Base-by-base conservation (phyloP, 495 filamentous ascomycete genomes). In the Delitschia confertaspora region DNA sequence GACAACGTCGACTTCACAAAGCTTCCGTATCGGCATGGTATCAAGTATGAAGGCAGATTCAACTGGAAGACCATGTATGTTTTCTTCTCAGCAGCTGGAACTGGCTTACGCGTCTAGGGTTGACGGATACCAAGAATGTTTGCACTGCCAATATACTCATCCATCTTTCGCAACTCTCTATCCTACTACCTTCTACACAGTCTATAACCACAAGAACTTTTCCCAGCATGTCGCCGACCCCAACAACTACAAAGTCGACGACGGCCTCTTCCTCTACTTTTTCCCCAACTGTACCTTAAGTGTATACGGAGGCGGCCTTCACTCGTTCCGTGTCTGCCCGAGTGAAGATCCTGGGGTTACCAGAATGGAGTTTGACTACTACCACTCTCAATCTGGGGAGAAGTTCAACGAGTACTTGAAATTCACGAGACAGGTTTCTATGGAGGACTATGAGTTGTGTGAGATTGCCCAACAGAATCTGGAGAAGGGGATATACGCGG, bases 361-460 rank as follows among this genome's bases (percentile, higher is more conserved):
- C 1, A 63, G 73, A 17, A 79, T 79, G 75, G 75, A 79, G 47
- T 79, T 79, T 43, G 75, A 79, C 51, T 79, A 79, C 44, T 79
- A 75, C 49, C 71, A 78, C 40, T 45, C 63, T 10, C 68, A 67
- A 3, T 62, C 61, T 0, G 74, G 72, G 0, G 69, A 75, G 16
- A 69, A 72, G 42, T 79, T 79, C 37, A 72, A 76, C 43, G 68
- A 73, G 11, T 76, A 79, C 49, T 79, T 65, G 51, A 70, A 69
- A 22, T 79, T 79, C 46, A 72, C 76, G 14, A 64, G 74, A 4
- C 75, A 78, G 54, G 75, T 79, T 1, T 74, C 75, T 0, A 56
- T 72, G 53, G 75, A 79, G 45, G 75, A 79, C 41, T 79, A 63
- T 46, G 75, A 77, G 58, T 64, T 79, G 2, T 79, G 75, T 47